Conservation (phyloP, 1,284 basidiomycete species). For the Laetiporus sulphureus region DNA sequence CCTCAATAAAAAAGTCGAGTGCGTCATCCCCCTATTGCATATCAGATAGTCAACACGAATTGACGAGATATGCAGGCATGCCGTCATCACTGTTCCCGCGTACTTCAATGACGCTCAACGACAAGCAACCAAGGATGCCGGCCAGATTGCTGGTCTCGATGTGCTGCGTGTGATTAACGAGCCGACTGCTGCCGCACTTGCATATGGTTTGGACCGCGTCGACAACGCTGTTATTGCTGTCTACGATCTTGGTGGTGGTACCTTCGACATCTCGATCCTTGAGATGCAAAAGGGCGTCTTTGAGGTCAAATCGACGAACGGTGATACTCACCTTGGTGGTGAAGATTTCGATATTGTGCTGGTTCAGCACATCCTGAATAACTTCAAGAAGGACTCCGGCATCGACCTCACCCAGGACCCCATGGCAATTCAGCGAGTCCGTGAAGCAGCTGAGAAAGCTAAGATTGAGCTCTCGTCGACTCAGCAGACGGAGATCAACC, state of each 20-base stretch:
- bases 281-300: conserved; percentile 99
- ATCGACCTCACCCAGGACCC: conserved; percentile 80
- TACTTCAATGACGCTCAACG: conserved; percentile 99
- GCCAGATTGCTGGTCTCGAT: conserved; percentile 94
- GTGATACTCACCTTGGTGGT: conserved; percentile 97
- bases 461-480: conserved; percentile 97
- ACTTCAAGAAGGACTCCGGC: conserved; percentile 93
- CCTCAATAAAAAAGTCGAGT: conserved; percentile 92
- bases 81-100: conserved; percentile 92
- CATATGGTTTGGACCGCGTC: conserved; percentile 86
- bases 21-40: conserved; percentile 31
- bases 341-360: conserved; percentile 96
- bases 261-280: conserved; percentile 97
- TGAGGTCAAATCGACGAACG: conserved; percentile 99
- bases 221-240: conserved; percentile 91
- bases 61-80: conserved; percentile 39
- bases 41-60: background rate
- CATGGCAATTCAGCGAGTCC: conserved; percentile 99
- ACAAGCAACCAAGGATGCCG: conserved; percentile 97
- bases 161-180: conserved; percentile 99
- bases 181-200: conserved; percentile 95
- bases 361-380: conserved; percentile 81
- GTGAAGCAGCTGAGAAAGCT: conserved; percentile 98
- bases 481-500: conserved; percentile 90
- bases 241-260: conserved; percentile 97